Evolutionary conservation across 139 green algal species (phyloP).

Genomic region (Zygnema cylindricum): DNA sequence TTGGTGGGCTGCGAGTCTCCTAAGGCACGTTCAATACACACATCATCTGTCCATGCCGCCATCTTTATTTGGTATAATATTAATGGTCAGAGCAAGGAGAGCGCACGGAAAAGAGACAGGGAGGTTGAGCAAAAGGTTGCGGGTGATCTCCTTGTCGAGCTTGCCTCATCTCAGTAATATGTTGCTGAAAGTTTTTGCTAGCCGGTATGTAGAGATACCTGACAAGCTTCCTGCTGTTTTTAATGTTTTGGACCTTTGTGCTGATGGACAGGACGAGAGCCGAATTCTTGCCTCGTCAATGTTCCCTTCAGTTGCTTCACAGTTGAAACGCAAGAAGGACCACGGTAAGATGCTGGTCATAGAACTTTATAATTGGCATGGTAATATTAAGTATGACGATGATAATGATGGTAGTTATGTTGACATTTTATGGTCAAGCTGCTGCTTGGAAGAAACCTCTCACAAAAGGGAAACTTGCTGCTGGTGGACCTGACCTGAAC

Average conservation of each 20-base stretch:
- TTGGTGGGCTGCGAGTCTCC: constrained; percentile 22
- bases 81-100: too few relatives aligned
- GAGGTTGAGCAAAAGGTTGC: too few relatives aligned
- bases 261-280: constrained; percentile 45
- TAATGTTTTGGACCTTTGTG: neutral
- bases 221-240: neutral
- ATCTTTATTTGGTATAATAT: too few relatives aligned
- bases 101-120: too few relatives aligned
- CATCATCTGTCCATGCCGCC: neutral
- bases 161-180: neutral
- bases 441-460: too few relatives aligned
- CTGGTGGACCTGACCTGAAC: too few relatives aligned
- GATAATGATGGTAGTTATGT: too few relatives aligned
- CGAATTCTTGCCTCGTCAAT: constrained; percentile 27
- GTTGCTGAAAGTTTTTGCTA: neutral
- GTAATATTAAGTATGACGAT: too few relatives aligned
- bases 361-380: too few relatives aligned
- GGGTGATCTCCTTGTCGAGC: neutral
- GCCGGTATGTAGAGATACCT: neutral
- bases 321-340: constrained; percentile 64
- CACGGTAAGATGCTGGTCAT: constrained; percentile 47
- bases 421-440: too few relatives aligned
- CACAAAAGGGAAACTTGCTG: too few relatives aligned
- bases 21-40: constrained; percentile 24
- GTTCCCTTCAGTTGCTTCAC: constrained; percentile 21